These are phyloP conservation scores for Chlamydomonas applanata DNA, from an alignment of 139 green algal genomes.

Conservation along the genomic window DNA sequence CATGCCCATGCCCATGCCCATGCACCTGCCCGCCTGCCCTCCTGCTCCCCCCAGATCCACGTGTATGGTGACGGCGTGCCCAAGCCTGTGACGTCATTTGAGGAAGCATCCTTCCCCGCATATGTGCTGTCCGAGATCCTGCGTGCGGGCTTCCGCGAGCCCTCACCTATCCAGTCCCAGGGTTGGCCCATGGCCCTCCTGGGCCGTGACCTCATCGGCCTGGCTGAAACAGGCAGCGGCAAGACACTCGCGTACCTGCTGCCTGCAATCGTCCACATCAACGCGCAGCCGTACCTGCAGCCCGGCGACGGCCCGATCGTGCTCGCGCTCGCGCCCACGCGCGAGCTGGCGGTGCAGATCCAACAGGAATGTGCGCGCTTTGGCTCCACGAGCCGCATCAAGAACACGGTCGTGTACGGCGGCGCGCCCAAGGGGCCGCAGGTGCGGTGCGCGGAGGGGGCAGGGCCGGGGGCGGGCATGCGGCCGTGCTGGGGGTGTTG, in stretches of 20 bases:
- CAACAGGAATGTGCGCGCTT: conserved; percentile 90
- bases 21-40: neutral
- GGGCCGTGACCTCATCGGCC: conserved; percentile 80
- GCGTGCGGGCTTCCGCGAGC: conserved; percentile 77
- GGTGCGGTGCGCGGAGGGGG: conserved; percentile 9
- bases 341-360: conserved; percentile 93
- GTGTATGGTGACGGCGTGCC: conserved; percentile 74
- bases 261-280: conserved; percentile 90
- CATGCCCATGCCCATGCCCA: neutral
- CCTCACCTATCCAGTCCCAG: conserved; percentile 85
- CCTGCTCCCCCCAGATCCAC: conserved; percentile 44
- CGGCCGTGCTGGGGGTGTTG: too few relatives aligned
- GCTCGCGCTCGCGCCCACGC: conserved; percentile 86
- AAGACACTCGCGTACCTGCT: conserved; percentile 91
- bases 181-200: conserved; percentile 90
- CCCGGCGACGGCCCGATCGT: conserved; percentile 93
- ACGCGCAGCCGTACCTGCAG: conserved; percentile 85
- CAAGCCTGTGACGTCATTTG: conserved; percentile 73
- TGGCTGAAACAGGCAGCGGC: conserved; percentile 88
- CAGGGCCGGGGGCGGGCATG: too few relatives aligned
- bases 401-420: conserved; percentile 83
- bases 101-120: conserved; percentile 76
- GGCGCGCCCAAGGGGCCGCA: conserved; percentile 81
- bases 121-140: conserved; percentile 86
- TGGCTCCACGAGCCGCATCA: conserved; percentile 79